A percentile compares a stretch with the other conserved stretches of the same genome.
Conservation (phyloP, 306 rosid genomes). For the Cercis canadensis region DNA sequence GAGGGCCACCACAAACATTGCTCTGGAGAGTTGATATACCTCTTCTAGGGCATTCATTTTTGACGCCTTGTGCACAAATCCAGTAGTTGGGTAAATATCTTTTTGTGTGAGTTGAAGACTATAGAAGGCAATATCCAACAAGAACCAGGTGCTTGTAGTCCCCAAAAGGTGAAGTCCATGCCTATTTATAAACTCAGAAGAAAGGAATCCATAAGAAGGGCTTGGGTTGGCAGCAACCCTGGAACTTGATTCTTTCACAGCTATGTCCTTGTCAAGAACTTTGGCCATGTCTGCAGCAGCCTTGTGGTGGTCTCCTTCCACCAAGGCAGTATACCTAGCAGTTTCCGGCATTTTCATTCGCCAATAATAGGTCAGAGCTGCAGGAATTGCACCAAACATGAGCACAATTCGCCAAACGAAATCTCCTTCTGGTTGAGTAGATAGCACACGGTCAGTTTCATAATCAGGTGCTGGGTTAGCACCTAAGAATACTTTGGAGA, state of each 20-base stretch:
- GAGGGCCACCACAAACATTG: conserved; percentile 45
- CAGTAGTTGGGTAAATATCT: conserved; percentile 49
- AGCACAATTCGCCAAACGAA: conserved; percentile 48
- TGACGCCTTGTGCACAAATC: conserved; percentile 37
- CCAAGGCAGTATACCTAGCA: conserved; percentile 46
- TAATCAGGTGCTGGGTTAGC: conserved; percentile 11
- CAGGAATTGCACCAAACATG: conserved; percentile 47
- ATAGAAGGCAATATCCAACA: conserved; percentile 51
- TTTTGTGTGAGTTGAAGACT: conserved; percentile 39
- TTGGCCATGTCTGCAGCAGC: conserved; percentile 48
- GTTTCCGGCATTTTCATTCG: conserved; percentile 47
- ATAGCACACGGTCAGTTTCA: background rate
- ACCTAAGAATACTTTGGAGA: conserved; percentile 3
- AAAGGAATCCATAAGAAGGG: conserved; percentile 35
- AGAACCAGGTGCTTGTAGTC: conserved; percentile 48
- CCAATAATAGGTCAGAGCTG: conserved; percentile 36
- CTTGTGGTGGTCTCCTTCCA: conserved; percentile 40
- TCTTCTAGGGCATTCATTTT: conserved; percentile 48
- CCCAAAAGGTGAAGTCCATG: conserved; percentile 47
- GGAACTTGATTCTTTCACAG: background rate
- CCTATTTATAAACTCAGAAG: conserved; percentile 11
- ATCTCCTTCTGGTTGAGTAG: conserved; percentile 34
- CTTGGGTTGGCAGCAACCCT: background rate
- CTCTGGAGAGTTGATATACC: conserved; percentile 45
- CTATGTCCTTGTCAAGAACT: conserved; percentile 2